These are phyloP conservation scores for Eryngium alpinum DNA, from an alignment of 140 eudicot species.

Conservation along the genomic window DNA sequence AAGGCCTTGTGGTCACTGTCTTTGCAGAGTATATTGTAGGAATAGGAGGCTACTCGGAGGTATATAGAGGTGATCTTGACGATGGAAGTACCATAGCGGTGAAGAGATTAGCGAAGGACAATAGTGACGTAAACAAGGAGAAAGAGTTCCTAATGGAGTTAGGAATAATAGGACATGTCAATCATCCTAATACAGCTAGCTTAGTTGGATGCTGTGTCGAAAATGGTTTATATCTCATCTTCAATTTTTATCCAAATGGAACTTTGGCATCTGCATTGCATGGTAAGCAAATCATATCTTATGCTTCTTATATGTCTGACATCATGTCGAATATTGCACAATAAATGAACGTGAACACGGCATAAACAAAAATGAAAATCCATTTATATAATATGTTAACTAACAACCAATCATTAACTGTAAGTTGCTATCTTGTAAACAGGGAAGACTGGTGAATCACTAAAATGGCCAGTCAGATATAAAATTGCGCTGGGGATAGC, in stretches of 20 bases:
- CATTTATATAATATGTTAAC: not conserved
- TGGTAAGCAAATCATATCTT: constrained; percentile 30
- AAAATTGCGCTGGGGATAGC: constrained; percentile 77
- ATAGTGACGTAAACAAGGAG: constrained; percentile 59
- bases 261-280: constrained; percentile 68
- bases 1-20: constrained; percentile 2
- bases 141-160: constrained; percentile 80
- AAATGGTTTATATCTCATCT: constrained; percentile 77
- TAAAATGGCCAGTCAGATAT: constrained; percentile 72
- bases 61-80: constrained; percentile 60
- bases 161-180: constrained; percentile 77
- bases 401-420: not conserved
- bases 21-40: constrained; percentile 76
- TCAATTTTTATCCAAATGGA: constrained; percentile 73
- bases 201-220: constrained; percentile 79
- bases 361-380: no score
- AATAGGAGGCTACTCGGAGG: constrained; percentile 91
- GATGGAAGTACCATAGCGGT: constrained; percentile 66
- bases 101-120: constrained; percentile 72
- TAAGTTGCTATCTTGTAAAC: not conserved
- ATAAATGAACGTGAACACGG: not conserved
- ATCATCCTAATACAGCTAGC: constrained; percentile 80
- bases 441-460: constrained; percentile 39
- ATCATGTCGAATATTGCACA: no score
- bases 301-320: not conserved